phyloP scores from a whole-genome alignment of 257 asterid genomes.

The Solanum tacnaense region DNA sequence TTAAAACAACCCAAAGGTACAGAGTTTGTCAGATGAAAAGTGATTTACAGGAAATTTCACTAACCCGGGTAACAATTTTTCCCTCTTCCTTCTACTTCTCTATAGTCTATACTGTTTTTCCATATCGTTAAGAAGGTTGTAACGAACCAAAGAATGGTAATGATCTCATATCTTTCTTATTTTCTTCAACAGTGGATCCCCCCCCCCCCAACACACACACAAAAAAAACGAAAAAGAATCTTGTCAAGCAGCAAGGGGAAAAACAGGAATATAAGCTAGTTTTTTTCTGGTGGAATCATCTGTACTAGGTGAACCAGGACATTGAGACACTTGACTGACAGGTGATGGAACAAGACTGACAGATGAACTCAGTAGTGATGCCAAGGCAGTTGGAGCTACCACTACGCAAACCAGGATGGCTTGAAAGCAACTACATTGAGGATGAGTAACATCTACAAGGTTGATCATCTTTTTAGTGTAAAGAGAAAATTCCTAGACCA shows the following conservation, averaged over 20 bases:
- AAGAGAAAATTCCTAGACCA: background rate
- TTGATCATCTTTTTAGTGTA: background rate
- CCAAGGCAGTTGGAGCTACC: background rate
- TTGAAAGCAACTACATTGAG: background rate
- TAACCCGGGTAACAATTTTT: background rate
- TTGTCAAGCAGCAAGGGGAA: background rate
- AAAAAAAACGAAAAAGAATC: background rate
- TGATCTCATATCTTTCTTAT: background rate
- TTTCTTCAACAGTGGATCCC: background rate
- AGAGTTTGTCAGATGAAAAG: background rate
- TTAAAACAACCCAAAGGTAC: background rate
- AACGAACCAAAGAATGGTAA: background rate
- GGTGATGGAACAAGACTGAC: background rate
- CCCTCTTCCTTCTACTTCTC: background rate
- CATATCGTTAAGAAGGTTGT: background rate
- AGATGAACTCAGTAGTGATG: background rate
- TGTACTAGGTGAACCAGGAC: background rate
- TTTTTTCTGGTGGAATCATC: background rate
- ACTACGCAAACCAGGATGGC: background rate
- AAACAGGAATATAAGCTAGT: background rate
- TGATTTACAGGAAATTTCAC: background rate
- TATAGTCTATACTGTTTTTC: background rate
- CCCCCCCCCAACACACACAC: background rate
- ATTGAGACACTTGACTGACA: background rate
- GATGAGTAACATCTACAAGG: background rate